Conservation (phyloP, 1,139 yeast species). For the Diutina sp. region DNA sequence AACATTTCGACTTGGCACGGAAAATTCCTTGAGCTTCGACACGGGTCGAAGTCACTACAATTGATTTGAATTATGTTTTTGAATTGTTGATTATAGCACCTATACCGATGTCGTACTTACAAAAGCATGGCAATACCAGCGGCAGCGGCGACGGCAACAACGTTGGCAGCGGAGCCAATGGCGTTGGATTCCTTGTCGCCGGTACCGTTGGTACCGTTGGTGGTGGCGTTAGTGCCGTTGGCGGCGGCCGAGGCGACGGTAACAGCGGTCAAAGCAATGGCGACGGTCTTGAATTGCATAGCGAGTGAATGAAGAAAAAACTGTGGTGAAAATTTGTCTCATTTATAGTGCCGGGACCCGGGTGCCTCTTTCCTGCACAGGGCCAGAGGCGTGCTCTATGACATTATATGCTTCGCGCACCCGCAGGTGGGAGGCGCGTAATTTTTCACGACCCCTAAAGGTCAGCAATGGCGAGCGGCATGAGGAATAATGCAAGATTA, state of each 20-base stretch:
- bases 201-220: conserved; percentile 18
- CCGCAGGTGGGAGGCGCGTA: neutral
- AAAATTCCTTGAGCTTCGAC: neutral
- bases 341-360: neutral
- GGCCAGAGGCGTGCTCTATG: neutral
- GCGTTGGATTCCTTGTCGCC: neutral
- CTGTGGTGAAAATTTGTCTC: neutral
- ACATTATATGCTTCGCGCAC: neutral
- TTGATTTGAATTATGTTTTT: neutral
- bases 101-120: neutral
- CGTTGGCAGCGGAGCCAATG: neutral
- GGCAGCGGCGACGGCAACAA: conserved; percentile 2
- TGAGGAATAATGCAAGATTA: neutral
- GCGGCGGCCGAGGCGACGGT: conserved; percentile 26
- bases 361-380: neutral
- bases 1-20: too few relatives aligned
- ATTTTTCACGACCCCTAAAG: neutral
- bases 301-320: conserved; percentile 1
- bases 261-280: conserved; percentile 32
- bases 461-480: neutral
- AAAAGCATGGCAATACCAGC: conserved; percentile 2
- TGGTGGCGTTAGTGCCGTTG: conserved; percentile 6
- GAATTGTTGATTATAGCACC: neutral
- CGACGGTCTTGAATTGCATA: conserved; percentile 35
- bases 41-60: neutral